A percentile compares a stretch with the other conserved stretches of the same genome.
phyloP scores from a whole-genome alignment of 306 rosid species.

The Fragaria ananassa region DNA sequence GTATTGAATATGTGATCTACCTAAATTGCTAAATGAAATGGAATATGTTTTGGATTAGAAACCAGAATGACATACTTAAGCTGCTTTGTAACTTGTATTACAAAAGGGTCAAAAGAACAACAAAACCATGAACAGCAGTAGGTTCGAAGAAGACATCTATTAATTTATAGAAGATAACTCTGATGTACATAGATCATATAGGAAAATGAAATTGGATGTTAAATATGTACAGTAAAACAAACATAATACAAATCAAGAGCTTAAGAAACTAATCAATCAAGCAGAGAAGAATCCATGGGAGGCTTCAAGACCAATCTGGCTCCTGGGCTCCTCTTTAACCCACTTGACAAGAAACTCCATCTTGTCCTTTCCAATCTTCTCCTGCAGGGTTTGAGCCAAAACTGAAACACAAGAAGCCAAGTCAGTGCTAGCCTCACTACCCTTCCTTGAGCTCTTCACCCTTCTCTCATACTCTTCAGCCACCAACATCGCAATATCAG shows the following conservation, averaged over 20 bases:
- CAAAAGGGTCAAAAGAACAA: not conserved
- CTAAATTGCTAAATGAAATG: no score
- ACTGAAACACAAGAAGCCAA: constrained; percentile 38
- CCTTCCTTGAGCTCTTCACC: constrained; percentile 30
- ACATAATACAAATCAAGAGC: not conserved
- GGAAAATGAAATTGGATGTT: not conserved
- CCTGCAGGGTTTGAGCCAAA: constrained; percentile 31
- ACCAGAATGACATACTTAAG: no score
- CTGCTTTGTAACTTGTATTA: no score
- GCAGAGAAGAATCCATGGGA: constrained; percentile 83
- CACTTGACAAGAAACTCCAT: constrained; percentile 20
- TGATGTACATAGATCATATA: not conserved
- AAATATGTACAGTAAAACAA: not conserved
- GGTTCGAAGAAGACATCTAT: not conserved
- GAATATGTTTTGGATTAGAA: no score
- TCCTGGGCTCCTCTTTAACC: constrained; percentile 57
- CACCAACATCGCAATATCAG: constrained; percentile 84
- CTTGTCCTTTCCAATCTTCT: constrained; percentile 24
- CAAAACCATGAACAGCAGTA: not conserved
- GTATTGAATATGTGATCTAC: no score
- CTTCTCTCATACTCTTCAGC: constrained; percentile 87
- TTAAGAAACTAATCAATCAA: constrained; percentile 18
- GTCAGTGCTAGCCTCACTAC: not conserved
- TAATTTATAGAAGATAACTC: not conserved
- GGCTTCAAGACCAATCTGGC: constrained; percentile 62